Conservation (phyloP, 768 basidiomycete species). For the Daedalea quercina region DNA sequence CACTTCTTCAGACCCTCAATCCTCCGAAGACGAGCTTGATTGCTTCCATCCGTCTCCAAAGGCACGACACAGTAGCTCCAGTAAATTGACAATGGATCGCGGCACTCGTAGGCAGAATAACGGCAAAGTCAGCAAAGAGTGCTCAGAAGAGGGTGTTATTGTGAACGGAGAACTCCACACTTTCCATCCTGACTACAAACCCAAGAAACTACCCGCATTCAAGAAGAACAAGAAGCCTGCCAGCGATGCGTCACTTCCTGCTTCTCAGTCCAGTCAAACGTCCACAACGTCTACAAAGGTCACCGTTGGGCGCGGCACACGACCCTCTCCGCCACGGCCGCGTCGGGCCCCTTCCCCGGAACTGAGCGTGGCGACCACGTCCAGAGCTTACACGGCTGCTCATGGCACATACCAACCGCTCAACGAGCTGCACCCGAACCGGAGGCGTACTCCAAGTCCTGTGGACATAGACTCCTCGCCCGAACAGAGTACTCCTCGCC, state of each 20-base stretch:
- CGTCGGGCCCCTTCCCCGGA: not conserved
- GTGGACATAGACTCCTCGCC: not conserved
- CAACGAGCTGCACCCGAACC: constrained; percentile 9
- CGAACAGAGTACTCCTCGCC: constrained; percentile 8
- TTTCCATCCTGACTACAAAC: constrained; percentile 6
- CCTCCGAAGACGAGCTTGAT: constrained; percentile 19
- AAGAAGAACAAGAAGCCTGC: constrained; percentile 13
- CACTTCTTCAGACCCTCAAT: no score
- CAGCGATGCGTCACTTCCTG: not conserved
- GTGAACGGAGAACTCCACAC: constrained; percentile 12
- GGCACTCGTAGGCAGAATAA: no score
- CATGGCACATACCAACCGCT: not conserved
- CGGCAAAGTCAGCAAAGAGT: not conserved
- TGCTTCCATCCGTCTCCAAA: constrained; percentile 4
- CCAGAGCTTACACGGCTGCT: not conserved
- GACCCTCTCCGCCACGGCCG: not conserved
- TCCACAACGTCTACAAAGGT: not conserved
- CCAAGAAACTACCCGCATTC: constrained; percentile 10
- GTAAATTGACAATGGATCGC: no score
- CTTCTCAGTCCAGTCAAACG: not conserved
- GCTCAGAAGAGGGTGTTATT: constrained; percentile 2
- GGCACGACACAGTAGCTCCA: no score
- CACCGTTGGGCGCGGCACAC: not conserved
- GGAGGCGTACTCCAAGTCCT: not conserved
- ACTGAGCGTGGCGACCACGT: not conserved